phyloP scores from a whole-genome alignment of 1,284 basidiomycete genomes.

The Cryptococcus sp. region DNA sequence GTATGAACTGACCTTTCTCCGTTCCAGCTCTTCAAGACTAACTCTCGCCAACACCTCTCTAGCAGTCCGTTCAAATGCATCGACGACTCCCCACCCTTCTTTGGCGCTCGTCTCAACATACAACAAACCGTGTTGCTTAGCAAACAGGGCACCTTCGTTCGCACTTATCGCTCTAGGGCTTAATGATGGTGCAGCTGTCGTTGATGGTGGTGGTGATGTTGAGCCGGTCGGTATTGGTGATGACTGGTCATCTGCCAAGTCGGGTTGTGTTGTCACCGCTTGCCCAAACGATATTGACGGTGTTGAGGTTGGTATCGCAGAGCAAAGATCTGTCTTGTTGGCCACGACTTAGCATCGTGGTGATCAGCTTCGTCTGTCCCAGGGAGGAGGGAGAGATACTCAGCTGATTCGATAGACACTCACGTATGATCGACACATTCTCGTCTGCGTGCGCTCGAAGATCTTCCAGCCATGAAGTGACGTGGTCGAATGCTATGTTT shows the following conservation, averaged over 20 bases:
- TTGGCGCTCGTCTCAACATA: slow-evolving; percentile 51
- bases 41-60: slow-evolving; percentile 43
- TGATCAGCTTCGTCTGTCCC: neutral
- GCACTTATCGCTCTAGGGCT: slow-evolving; percentile 33
- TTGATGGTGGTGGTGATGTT: slow-evolving; percentile 9
- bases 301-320: slow-evolving; percentile 22
- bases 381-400: neutral
- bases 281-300: slow-evolving; percentile 38
- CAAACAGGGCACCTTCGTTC: slow-evolving; percentile 42
- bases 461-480: slow-evolving; percentile 47
- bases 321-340: slow-evolving; percentile 51
- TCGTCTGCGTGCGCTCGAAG: slow-evolving; percentile 46
- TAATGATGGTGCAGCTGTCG: slow-evolving; percentile 14
- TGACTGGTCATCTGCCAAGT: slow-evolving; percentile 7
- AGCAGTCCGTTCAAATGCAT: slow-evolving; percentile 51
- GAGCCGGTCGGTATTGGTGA: slow-evolving; percentile 9
- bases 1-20: slow-evolving; percentile 26
- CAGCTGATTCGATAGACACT: slow-evolving; percentile 11
- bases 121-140: slow-evolving; percentile 44
- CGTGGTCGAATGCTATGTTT: slow-evolving; percentile 45
- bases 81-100: slow-evolving; percentile 49
- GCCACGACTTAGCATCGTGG: slow-evolving; percentile 36
- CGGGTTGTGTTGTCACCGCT: slow-evolving; percentile 18
- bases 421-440: slow-evolving; percentile 48
- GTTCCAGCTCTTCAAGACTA: slow-evolving; percentile 31